A percentile compares a stretch with the other conserved stretches of the same genome.
Evolutionary conservation across 1,139 yeast species (phyloP).

Genomic region (Yamadazyma taylorii): DNA sequence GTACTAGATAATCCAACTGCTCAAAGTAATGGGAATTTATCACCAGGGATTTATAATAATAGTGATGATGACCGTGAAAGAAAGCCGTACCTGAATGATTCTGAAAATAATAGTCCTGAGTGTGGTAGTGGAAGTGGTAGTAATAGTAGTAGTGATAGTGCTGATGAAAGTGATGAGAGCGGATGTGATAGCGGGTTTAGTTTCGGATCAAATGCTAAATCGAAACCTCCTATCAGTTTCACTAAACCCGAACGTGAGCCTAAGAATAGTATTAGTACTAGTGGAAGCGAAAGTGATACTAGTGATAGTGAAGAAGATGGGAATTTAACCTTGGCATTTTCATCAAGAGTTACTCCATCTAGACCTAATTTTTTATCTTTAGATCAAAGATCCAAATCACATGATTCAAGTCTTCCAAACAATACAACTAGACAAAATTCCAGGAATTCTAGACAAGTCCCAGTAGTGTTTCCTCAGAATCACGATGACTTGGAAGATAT

Average conservation of each 20-base stretch:
- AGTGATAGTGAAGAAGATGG: slow-evolving; percentile 46
- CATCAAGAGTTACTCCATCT: slow-evolving; percentile 39
- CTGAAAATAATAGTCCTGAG: too few species aligned
- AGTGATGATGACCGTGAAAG: neutral
- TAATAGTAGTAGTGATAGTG: neutral
- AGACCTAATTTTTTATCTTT: slow-evolving; percentile 39
- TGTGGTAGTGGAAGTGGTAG: slow-evolving; percentile 2
- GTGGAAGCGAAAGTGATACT: slow-evolving; percentile 20
- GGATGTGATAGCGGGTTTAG: neutral
- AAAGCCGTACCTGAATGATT: too few species aligned
- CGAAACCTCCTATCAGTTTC: neutral
- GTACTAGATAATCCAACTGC: slow-evolving; percentile 6
- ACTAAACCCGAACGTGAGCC: neutral
- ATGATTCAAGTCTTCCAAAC: slow-evolving; percentile 41
- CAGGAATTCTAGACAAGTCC: slow-evolving; percentile 1
- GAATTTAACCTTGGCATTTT: slow-evolving; percentile 54
- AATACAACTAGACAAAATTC: slow-evolving; percentile 1
- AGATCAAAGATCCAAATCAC: slow-evolving; percentile 41
- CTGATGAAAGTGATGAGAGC: neutral
- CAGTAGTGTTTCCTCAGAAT: slow-evolving; percentile 19
- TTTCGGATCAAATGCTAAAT: neutral
- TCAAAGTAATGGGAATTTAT: neutral
- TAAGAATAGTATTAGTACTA: slow-evolving; percentile 2
- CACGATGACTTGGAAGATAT: slow-evolving; percentile 44
- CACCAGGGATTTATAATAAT: neutral